phyloP scores from a whole-genome alignment of 2,329 filamentous ascomycete species.

The Corniculantispora saksenae region DNA sequence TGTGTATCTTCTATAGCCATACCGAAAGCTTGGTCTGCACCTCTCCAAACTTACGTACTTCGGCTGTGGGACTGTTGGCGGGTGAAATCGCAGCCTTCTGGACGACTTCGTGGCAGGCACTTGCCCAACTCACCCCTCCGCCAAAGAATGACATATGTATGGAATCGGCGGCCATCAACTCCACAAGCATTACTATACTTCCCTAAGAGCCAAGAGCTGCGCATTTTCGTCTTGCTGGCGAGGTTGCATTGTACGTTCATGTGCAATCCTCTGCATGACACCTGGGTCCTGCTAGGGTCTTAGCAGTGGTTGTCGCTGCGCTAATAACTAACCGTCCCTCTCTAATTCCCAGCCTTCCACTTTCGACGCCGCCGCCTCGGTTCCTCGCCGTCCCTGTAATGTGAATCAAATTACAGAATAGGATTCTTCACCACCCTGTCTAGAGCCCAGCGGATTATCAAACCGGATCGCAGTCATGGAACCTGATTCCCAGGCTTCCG shows the following conservation, averaged over 20 bases:
- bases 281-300: not conserved
- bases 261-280: not conserved
- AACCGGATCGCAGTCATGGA: not conserved
- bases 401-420: not conserved
- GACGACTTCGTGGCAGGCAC: not conserved
- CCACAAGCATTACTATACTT: not conserved
- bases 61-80: too few species aligned
- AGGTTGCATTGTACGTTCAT: slow-evolving; percentile 8
- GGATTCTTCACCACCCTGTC: not conserved
- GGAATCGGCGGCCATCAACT: not conserved
- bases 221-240: slow-evolving; percentile 1
- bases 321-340: not conserved
- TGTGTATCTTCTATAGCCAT: too few species aligned
- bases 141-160: not conserved
- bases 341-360: slow-evolving; percentile 1
- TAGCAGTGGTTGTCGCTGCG: not conserved
- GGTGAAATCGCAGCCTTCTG: not conserved
- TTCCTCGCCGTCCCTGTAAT: not conserved
- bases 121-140: not conserved
- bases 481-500: slow-evolving; percentile 8
- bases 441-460: not conserved
- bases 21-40: too few species aligned
- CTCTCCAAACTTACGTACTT: too few species aligned
- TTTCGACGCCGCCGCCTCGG: not conserved
- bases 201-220: not conserved